Percentiles rank a stretch among this genome's conserved stretches.
Evolutionary conservation across 352 stramenopile species (phyloP).

Genomic region (Sclerospora graminicola): DNA sequence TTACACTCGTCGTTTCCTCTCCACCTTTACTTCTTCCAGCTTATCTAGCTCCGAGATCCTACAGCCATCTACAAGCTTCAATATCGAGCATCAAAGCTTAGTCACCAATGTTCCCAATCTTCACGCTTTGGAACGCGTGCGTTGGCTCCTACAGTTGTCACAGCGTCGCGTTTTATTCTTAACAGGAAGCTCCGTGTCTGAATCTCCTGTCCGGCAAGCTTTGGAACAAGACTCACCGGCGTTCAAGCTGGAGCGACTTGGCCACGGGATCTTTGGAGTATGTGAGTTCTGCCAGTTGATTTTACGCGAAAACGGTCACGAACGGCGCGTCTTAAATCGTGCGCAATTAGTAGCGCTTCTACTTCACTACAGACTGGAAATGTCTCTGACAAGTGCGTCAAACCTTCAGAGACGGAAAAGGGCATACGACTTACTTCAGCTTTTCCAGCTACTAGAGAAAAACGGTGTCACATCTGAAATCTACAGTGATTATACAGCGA

Average conservation of each 20-base stretch:
- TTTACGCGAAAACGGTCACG: conserved; percentile 46
- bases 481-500: conserved; percentile 19
- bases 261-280: conserved; percentile 43
- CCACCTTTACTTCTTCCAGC: conserved; percentile 4
- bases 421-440: conserved; percentile 47
- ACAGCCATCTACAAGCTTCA: conserved; percentile 7
- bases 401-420: conserved; percentile 41
- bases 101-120: conserved; percentile 16
- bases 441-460: conserved; percentile 60
- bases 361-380: conserved; percentile 31
- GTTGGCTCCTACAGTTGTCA: conserved; percentile 20
- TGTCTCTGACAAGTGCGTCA: conserved; percentile 35
- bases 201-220: conserved; percentile 15
- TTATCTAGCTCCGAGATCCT: background rate
- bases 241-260: conserved; percentile 57
- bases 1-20: conserved; percentile 7
- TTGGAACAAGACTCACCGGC: conserved; percentile 28
- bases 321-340: conserved; percentile 38
- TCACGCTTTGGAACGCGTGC: conserved; percentile 22
- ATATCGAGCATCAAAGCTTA: conserved; percentile 25
- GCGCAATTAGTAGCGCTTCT: conserved; percentile 41
- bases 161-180: conserved; percentile 30
- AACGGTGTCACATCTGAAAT: conserved; percentile 35
- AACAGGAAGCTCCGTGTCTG: conserved; percentile 12
- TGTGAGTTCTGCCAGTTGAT: conserved; percentile 58